Evolutionary conservation across 169 alveolate species (phyloP).

Genomic region (Perkinsus olseni): DNA sequence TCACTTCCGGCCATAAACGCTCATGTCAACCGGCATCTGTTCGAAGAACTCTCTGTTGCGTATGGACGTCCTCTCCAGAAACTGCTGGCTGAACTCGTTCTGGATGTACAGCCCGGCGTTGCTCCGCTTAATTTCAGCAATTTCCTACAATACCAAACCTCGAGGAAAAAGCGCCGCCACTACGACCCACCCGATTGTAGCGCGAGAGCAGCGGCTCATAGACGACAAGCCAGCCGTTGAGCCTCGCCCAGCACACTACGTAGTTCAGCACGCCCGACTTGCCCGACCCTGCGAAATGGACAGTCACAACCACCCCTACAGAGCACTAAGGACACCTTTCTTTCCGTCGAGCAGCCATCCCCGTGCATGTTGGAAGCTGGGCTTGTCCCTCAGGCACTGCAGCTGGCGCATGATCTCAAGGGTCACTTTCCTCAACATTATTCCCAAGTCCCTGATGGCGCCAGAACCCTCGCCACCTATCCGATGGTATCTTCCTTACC

Average conservation of each 20-base stretch:
- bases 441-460: conserved; percentile 12
- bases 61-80: conserved; percentile 19
- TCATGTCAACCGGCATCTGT: conserved; percentile 19
- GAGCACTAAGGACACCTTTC: conserved; percentile 26
- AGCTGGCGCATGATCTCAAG: conserved; percentile 19
- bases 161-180: neutral
- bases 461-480: neutral
- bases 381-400: neutral
- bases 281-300: neutral
- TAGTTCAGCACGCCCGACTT: conserved; percentile 17
- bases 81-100: conserved; percentile 17
- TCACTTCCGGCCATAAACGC: conserved; percentile 17
- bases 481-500: neutral
- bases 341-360: conserved; percentile 37
- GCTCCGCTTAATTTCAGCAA: conserved; percentile 24
- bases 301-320: conserved; percentile 9
- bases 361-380: neutral
- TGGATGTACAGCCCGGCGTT: conserved; percentile 30
- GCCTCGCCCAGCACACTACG: conserved; percentile 26
- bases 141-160: no score
- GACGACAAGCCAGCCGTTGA: conserved; percentile 32
- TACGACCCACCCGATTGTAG: neutral
- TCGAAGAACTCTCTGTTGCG: conserved; percentile 12
- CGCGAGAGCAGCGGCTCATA: conserved; percentile 28
- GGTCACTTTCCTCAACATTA: conserved; percentile 22